Evolutionary conservation across 306 rosid genomes (phyloP), one percentile per base, ranked within the genome.

Genomic region (Cucurbita ficifolia): DNA sequence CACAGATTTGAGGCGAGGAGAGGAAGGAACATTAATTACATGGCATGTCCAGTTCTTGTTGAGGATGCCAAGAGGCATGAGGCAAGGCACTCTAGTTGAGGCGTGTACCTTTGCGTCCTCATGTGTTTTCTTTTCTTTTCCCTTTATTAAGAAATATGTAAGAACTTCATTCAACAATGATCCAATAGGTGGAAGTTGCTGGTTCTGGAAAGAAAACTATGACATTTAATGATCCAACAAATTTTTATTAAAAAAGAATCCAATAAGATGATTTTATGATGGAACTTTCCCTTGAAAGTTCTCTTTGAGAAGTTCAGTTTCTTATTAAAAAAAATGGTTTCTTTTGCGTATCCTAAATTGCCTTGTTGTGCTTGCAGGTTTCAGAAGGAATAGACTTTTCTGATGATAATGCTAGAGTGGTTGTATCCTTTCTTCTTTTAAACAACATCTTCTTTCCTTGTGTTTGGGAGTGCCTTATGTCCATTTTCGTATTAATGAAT

Each of bases 351-450:
- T 78, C 67, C 83, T 79, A 68, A 64, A 9, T 78, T 78, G 38
- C 46, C 71, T 7, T 74, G 14, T 70, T 48, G 67, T 83, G 74
- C 84, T 72, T 84, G 85, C 92, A 93, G 98, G 90, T 93, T 81
- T 90, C 98, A 46, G 98, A 94, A 80, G 97, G 98, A 82, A 87
- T 94, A 53, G 98, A 94, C 84, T 94, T 94, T 80, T 80, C 97
- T 19, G 92, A 94, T 85, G 98, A 90, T 75, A 84, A 94, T 79
- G 98, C 98, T 73, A 85, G 98, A 77, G 92, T 75, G 56, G 97
- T 94, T 75, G 98, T 94, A 94, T 94, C 98, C 96, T 90, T 86
- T 54, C 76, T 45, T 59, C n/a, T 76, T 39, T 72, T 35, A 19
- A 19, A 19, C 65, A 36, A 35, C 36, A 51, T 63, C 45, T 72